Evolutionary conservation across 2,329 filamentous ascomycete genomes (phyloP), one percentile per base, ranked within the genome.

Genomic region (Lasiodiplodia citricola): DNA sequence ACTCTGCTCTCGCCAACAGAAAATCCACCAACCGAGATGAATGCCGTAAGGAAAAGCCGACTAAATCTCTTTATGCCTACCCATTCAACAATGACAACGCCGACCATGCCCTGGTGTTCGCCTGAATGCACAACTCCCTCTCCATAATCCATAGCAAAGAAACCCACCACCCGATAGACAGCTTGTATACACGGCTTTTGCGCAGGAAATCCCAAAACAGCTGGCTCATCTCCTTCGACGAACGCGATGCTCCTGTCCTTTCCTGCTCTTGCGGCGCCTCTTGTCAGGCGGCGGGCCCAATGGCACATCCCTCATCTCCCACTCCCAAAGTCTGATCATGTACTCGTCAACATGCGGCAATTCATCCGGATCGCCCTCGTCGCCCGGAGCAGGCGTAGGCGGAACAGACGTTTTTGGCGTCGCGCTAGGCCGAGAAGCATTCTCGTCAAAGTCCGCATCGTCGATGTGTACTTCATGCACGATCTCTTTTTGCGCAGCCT

Each of bases 401-500:
- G 68, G 68, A 35, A 66, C 73, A 57, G 47, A 68, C 69, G 62
- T 67, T 67, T 50, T 72, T 54, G 65, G 74, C 68, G 65, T 70
- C 66, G 67, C 67, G 68, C 68, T 76, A 72, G 37, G 73, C 68
- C 67, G 72, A 69, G 69, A 74, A 69, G 70, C 71, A 71, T 44
- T 69, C 68, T 80, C 79, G 54, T 73, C 76, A 67, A 80, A 80
- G 67, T 80, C 79, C 25, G 77, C 84, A 56, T 83, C 80, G 21
- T 82, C 80, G 35, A 83, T 82, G 21, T 78, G 78, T 7, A 79
- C 81, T 51, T 81, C 79, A 6, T 93, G 89, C 57, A 90, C 87
- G 16, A 96, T 91, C 78, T 99, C 96, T 75, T 92, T 96, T 77
- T 96, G 92, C 0, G 96, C 96, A 11, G 92, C 88, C 64, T 92